Evolutionary conservation across 2,329 filamentous ascomycete genomes (phyloP), one percentile per base, ranked within the genome.

Genomic region (Stachybotrys chartarum): DNA sequence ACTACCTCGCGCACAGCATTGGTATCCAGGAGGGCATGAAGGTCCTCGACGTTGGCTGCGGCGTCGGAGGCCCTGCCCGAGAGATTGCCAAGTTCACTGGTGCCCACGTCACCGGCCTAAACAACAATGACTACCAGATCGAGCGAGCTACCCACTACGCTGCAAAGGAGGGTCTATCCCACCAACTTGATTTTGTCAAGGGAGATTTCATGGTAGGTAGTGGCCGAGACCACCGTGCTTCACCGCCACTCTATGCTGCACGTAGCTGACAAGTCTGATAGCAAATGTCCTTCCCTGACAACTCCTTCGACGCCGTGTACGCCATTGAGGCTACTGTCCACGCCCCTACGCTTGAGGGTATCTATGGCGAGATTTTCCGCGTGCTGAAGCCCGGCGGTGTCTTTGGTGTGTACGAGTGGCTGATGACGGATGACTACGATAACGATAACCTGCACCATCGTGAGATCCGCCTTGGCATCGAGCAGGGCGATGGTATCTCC

Each of bases 91-190:
- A 95, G 76, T 99, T 99, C 77, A 88, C 90, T 11, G 93, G 90
- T 58, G 88, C 84, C 64, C 91, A 97, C 65, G 83, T 97, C 60
- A 87, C 91, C 30, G 94, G 94, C 48, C 77, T 97, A 71, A 99
- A 97, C 85, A 97, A 97, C 85, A 97, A 97, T 75, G 91, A 97
- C 77, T 99, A 99, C 79, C 94, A 97, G 78, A 96, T 97, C 62
- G 84, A 97, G 70, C 90, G 94, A 61, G 93, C 92, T n/a, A 91
- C 85, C 14, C 79, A 81, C 54, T 96, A 97, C 69, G 91, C 92
- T 3, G 75, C 81, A 59, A 90, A 91, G 74, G 90, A 96, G 75
- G 86, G 87, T 53, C 78, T 97, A 53, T 81, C 86, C 1, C 73
- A 90, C 67, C 91, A 96, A 77, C 77, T 96, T 62, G 81, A 81